phyloP scores from a whole-genome alignment of 148 eudicot genomes.

The Cornus controversa region DNA sequence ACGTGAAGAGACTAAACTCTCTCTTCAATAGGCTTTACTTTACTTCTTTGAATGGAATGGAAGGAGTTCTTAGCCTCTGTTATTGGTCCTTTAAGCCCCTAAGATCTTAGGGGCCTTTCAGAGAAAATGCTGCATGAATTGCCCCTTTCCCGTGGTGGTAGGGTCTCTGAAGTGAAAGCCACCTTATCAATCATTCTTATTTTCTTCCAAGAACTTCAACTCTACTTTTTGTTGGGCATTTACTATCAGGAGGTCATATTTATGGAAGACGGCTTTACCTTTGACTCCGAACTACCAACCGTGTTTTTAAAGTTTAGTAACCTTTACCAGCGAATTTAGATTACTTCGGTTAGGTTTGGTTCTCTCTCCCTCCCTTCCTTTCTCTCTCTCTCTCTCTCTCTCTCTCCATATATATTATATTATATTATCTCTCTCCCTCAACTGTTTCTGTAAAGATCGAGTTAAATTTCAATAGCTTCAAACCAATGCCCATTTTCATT shows the following conservation, averaged over 20 bases:
- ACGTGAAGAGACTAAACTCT: slow-evolving; percentile 26
- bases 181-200: background rate
- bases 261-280: background rate
- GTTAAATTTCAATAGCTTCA: no score
- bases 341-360: no score
- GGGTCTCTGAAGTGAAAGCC: slow-evolving; percentile 6
- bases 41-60: background rate
- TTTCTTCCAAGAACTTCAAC: background rate
- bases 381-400: no score
- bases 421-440: no score
- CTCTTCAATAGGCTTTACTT: background rate
- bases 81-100: background rate
- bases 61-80: slow-evolving; percentile 4
- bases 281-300: background rate
- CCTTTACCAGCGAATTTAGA: no score
- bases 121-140: background rate
- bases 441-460: no score
- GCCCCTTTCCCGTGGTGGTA: slow-evolving; percentile 12
- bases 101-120: background rate
- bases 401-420: no score
- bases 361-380: no score
- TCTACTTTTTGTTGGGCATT: background rate
- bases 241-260: no score
- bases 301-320: no score
- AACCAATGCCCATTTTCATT: no score